Base-by-base conservation (phyloP, 2,329 filamentous ascomycete genomes). In the Penicillium sp. region DNA sequence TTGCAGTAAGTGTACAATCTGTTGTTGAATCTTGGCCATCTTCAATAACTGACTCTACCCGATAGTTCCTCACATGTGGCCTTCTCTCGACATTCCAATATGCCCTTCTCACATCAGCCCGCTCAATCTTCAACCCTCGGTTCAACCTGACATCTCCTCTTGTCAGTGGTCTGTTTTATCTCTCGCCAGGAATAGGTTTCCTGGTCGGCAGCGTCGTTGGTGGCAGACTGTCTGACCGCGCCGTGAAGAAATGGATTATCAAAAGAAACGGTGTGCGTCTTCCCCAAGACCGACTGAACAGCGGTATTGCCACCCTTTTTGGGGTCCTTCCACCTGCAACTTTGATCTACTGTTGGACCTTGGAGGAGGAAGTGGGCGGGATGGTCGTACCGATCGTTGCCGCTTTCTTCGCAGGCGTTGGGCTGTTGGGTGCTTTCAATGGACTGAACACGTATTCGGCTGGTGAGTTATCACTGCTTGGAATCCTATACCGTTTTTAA, bases 41-140 rank as follows among this genome's bases (percentile, higher is more conserved):
- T 14, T n/a, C 26, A 14, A 35, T 29, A 34, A 29, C 7, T 27
- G 6, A 23, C 51, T 55, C 34, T 60, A 18, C 29, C 1, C 4
- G 38, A 18, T 13, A 71, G 70, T 66, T 71, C 30, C 19, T 73
- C 7, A 69, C 70, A 2, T 73, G 70, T 47, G 71, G 71, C 43
- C 58, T 73, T 18, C 75, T 91, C 2, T 81, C 90, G 7, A 90
- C 85, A 81, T 90, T 91, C 69, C 89, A 90, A 69, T 89, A 89
- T 69, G 78, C 78, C 2, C 76, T 88, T 2, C 78, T 88, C 10
- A 88, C 86, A 0, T 84, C 84, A 0, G 87, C 89, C 51, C 85
- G 88, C 16, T 87, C 88, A 60, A 81, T 90, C 13, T 78, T 91
- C 47, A 90, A 90, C 63, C 88, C 88, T 0, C 84, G 87, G 23